Base-by-base conservation (phyloP, 2,329 filamentous ascomycete species). In the Phoma sp. region DNA sequence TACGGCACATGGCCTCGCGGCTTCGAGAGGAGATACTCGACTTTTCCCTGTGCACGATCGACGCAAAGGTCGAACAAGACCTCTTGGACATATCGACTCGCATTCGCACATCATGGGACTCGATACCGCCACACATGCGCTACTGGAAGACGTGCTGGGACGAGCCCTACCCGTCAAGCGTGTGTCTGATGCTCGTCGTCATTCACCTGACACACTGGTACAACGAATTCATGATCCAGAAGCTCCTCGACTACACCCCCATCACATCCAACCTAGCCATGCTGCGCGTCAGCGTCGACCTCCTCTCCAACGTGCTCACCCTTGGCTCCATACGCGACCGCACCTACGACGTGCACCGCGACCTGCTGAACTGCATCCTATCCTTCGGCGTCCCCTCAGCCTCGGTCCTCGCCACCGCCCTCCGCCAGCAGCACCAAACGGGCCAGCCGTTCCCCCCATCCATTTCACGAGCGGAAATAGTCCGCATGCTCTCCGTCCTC, bases 401-500 rank as follows among this genome's bases (percentile, higher is more conserved):
- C 1, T 65, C 62, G 0, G 69, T 74, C 2, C 59, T 74, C 0
- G 71, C 69, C 3, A 68, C 61, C 9, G 71, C 69, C 0, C 56
- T 74, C 1, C 63, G 68, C 25, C 65, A 71, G 47, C 71, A 72
- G 45, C 61, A 67, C 1, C 52, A 40, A 43, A 74, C 56, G 12
- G 60, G 27, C 36, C 60, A 65, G 17, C 62, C 68, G 6, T 72
- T 77, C 25, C 72, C 73, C 0, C 62, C 65, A 6, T 64, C 60
- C 1, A 70, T 75, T 2, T 74, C 74, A 0, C 63, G 74, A 17
- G 59, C 70, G 0, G 71, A 73, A 10, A 70, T 76, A 3, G 74
- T 78, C 33, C 75, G 77, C 6, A 74, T 72, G 60, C 54, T 78
- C 0, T 73, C 70, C 29, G 76, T 78, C 0, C 70, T 79, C 15